These are phyloP conservation scores for Arthrobotrys megalospora DNA, from an alignment of 2,329 filamentous ascomycete species.

Conservation along the genomic window DNA sequence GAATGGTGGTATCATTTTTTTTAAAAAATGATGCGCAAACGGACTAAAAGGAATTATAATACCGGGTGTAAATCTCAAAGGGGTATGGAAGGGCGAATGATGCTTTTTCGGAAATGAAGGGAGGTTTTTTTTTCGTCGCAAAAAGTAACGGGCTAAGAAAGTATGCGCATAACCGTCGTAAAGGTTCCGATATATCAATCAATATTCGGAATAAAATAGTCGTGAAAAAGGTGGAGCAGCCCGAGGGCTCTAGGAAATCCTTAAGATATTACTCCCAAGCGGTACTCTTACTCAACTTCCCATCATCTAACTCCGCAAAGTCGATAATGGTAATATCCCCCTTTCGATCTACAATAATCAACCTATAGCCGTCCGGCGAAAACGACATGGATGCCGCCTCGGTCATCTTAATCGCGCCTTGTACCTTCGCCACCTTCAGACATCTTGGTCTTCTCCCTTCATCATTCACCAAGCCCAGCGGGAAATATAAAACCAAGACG, in stretches of 20 bases:
- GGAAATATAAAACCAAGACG: slow-evolving; percentile 57
- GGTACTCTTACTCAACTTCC: slow-evolving; percentile 51
- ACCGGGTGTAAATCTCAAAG: slow-evolving; percentile 1
- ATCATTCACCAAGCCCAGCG: slow-evolving; percentile 53
- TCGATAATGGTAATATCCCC: slow-evolving; percentile 59
- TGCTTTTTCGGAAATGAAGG: background rate
- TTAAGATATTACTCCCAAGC: slow-evolving; percentile 47
- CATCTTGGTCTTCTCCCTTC: slow-evolving; percentile 56
- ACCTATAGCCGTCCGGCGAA: slow-evolving; percentile 53
- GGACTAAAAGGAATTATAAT: background rate
- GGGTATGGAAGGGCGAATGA: background rate
- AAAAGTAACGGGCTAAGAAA: background rate
- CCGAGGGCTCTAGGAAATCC: background rate
- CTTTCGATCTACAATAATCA: slow-evolving; percentile 59
- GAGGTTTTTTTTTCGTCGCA: background rate
- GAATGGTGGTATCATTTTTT: slow-evolving; percentile 17
- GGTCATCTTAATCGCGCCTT: slow-evolving; percentile 59
- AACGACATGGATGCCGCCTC: slow-evolving; percentile 57
- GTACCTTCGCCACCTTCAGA: slow-evolving; percentile 58
- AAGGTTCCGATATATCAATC: background rate
- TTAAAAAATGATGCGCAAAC: slow-evolving; percentile 6
- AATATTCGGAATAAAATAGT: slow-evolving; percentile 26
- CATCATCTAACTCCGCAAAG: slow-evolving; percentile 59
- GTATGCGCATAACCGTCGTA: background rate
- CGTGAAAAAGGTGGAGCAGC: slow-evolving; percentile 3